phyloP scores from a whole-genome alignment of 441 rosid species.

The Adansonia grandidieri region DNA sequence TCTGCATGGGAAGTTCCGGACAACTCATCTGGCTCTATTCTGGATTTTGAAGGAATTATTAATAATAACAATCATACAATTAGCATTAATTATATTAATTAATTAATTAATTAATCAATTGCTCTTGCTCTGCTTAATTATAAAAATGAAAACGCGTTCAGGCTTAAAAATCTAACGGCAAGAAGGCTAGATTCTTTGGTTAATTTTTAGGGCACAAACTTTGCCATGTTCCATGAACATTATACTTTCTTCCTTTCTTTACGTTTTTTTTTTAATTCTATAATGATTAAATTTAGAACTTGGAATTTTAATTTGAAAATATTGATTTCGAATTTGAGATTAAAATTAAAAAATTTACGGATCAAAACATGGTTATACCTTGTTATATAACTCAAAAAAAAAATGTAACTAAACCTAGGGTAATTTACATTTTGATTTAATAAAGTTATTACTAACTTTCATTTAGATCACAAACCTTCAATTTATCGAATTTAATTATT shows the following conservation, averaged over 20 bases:
- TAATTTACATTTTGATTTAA: too few relatives aligned
- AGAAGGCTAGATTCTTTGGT: neutral
- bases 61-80: neutral
- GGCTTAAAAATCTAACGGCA: neutral
- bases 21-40: neutral
- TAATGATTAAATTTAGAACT: too few relatives aligned
- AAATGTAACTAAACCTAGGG: too few relatives aligned
- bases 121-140: neutral
- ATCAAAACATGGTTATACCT: too few relatives aligned
- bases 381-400: too few relatives aligned
- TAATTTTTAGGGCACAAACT: neutral
- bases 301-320: too few relatives aligned
- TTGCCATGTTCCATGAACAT: neutral
- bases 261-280: too few relatives aligned
- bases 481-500: too few relatives aligned
- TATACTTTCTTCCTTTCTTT: too few relatives aligned
- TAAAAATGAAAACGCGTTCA: neutral
- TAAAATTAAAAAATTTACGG: neutral
- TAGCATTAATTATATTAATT: neutral
- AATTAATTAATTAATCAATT: too few relatives aligned
- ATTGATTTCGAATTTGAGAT: neutral
- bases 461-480: too few relatives aligned
- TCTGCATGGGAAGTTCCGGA: slow-evolving; percentile 25
- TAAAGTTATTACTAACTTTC: too few relatives aligned
- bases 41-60: neutral